A percentile compares a stretch with the other conserved stretches of the same genome.
Conservation (phyloP, 345 rosid genomes). For the Mallotus nudiflorus region DNA sequence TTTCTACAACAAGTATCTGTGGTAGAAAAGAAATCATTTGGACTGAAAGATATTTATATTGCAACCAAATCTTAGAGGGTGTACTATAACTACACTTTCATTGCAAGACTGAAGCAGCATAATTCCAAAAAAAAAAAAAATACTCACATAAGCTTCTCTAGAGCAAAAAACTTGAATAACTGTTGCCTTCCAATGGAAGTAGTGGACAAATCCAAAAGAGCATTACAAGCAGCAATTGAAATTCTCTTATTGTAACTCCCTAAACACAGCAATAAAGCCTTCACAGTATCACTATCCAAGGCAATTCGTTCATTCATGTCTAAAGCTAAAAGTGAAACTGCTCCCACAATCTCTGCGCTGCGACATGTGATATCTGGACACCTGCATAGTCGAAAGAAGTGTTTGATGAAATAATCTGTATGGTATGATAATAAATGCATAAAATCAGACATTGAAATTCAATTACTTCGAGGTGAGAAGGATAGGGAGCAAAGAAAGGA, state of each 20-base stretch:
- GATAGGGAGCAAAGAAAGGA: slow-evolving; percentile 42
- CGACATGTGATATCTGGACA: slow-evolving; percentile 29
- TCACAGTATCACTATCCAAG: slow-evolving; percentile 39
- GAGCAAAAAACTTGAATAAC: slow-evolving; percentile 41
- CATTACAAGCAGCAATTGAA: slow-evolving; percentile 42
- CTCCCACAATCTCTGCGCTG: slow-evolving; percentile 44
- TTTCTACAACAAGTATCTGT: too few species aligned
- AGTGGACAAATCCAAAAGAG: slow-evolving; percentile 52
- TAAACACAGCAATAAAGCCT: slow-evolving; percentile 32
- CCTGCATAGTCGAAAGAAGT: slow-evolving; percentile 11
- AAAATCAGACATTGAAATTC: background rate
- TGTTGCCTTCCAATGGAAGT: slow-evolving; percentile 43
- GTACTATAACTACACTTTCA: too few species aligned
- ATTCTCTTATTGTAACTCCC: slow-evolving; percentile 23
- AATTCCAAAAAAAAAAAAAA: too few species aligned
- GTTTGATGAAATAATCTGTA: background rate
- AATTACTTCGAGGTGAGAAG: slow-evolving; percentile 46
- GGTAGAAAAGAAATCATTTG: too few species aligned
- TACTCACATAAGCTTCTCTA: slow-evolving; percentile 48
- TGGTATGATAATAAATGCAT: background rate
- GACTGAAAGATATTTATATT: too few species aligned
- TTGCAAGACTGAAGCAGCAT: too few species aligned
- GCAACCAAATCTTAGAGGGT: too few species aligned
- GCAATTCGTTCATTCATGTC: slow-evolving; percentile 43
- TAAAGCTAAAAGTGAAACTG: slow-evolving; percentile 38